These are phyloP conservation scores for Gamsiella multidivaricata DNA, from an alignment of 192 early-diverging fungal genomes.

Conservation along the genomic window DNA sequence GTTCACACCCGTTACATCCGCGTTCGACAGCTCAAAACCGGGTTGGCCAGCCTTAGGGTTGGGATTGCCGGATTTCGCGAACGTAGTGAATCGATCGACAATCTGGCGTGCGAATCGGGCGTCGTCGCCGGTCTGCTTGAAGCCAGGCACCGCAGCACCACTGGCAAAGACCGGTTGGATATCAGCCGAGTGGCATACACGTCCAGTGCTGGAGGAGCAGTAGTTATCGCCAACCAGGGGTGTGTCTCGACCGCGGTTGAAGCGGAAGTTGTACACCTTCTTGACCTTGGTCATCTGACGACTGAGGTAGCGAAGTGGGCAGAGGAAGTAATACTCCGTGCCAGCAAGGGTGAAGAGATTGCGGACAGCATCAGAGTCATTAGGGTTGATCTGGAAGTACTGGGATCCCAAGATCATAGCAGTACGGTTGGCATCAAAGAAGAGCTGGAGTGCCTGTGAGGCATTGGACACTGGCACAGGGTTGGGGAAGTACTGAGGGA, in stretches of 20 bases:
- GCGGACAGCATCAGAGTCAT: constrained; percentile 22
- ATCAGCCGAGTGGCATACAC: constrained; percentile 34
- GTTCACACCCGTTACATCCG: constrained; percentile 23
- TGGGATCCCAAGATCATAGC: not conserved
- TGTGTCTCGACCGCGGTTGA: constrained; percentile 38
- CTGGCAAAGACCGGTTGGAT: constrained; percentile 23
- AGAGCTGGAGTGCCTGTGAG: not conserved
- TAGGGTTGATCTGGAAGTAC: constrained; percentile 12
- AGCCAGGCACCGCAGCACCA: constrained; percentile 5
- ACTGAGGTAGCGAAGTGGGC: constrained; percentile 29
- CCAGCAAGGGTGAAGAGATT: constrained; percentile 3
- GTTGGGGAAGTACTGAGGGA: constrained; percentile 25
- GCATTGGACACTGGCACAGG: constrained; percentile 10
- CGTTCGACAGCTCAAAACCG: constrained; percentile 15
- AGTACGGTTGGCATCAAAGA: constrained; percentile 3
- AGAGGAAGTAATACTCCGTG: constrained; percentile 41
- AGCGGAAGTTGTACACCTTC: constrained; percentile 32
- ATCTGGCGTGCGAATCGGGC: constrained; percentile 56
- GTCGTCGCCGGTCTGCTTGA: constrained; percentile 31
- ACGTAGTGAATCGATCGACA: constrained; percentile 35
- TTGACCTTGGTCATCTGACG: constrained; percentile 28
- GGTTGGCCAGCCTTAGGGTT: constrained; percentile 18
- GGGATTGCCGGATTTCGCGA: constrained; percentile 56
- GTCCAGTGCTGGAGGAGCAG: constrained; percentile 9
- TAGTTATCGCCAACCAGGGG: not conserved